These are phyloP conservation scores for Sclerotinia spermophila DNA, from an alignment of 2,329 filamentous ascomycete genomes.

Conservation along the genomic window DNA sequence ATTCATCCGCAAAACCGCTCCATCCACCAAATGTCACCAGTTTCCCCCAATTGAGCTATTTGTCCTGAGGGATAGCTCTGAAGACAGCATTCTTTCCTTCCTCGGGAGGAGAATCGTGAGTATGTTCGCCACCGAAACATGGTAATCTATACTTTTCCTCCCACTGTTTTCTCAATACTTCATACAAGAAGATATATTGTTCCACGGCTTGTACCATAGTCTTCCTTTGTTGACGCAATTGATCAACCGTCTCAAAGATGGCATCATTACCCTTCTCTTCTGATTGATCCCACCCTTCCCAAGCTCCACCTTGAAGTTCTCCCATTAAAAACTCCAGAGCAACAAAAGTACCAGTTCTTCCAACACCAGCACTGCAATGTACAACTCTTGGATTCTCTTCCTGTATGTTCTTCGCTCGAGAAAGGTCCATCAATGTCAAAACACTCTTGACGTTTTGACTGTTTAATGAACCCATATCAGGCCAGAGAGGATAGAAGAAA, in stretches of 20 bases:
- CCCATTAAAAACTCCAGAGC: constrained; percentile 86
- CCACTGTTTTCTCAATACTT: constrained; percentile 74
- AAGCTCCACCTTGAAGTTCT: constrained; percentile 71
- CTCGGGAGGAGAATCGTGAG: constrained; percentile 21
- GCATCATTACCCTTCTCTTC: constrained; percentile 54
- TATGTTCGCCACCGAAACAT: constrained; percentile 32
- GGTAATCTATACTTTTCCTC: constrained; percentile 53
- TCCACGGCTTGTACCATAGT: constrained; percentile 91
- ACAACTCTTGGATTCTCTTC: constrained; percentile 72
- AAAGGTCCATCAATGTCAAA: constrained; percentile 65
- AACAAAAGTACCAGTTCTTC: constrained; percentile 92
- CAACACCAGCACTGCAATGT: constrained; percentile 89
- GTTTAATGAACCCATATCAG: constrained; percentile 80
- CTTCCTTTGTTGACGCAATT: constrained; percentile 79
- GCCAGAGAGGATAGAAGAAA: constrained; percentile 82
- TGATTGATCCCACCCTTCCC: constrained; percentile 34
- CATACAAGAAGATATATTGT: constrained; percentile 86
- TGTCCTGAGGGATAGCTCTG: not conserved
- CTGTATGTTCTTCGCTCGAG: constrained; percentile 53
- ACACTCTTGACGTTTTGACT: constrained; percentile 64
- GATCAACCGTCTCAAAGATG: constrained; percentile 74
- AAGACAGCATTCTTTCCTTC: constrained; percentile 15
- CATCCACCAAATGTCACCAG: not conserved
- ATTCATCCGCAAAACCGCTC: not conserved
- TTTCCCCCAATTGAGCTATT: not conserved